These are phyloP conservation scores for Botrytis paeoniae DNA, from an alignment of 2,329 filamentous ascomycete genomes.

Conservation along the genomic window DNA sequence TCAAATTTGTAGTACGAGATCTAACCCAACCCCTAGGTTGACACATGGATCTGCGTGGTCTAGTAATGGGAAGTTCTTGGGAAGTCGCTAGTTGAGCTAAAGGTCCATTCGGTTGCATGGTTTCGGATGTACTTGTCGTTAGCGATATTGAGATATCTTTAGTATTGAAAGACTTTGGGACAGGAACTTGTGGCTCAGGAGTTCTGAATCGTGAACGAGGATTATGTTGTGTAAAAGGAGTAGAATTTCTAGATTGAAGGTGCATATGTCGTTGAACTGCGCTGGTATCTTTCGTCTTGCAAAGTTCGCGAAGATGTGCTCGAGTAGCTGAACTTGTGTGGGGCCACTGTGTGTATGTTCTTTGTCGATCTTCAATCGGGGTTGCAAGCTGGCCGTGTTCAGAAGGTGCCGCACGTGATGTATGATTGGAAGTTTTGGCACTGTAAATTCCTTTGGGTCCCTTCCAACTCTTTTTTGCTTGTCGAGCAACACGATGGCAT, in stretches of 20 bases:
- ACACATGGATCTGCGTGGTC: neutral
- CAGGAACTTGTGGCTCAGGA: slow-evolving; percentile 45
- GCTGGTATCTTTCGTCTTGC: slow-evolving; percentile 51
- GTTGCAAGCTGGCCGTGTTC: slow-evolving; percentile 54
- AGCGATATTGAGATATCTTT: slow-evolving; percentile 63
- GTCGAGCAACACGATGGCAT: slow-evolving; percentile 61
- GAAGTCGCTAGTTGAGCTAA: slow-evolving; percentile 55
- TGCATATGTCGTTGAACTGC: slow-evolving; percentile 44
- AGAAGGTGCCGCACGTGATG: slow-evolving; percentile 27
- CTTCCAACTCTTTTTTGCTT: slow-evolving; percentile 65
- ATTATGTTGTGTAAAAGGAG: slow-evolving; percentile 54
- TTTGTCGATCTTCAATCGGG: slow-evolving; percentile 48
- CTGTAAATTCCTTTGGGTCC: slow-evolving; percentile 46
- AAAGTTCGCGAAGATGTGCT: slow-evolving; percentile 60
- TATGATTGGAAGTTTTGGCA: neutral
- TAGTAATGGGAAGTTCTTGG: neutral
- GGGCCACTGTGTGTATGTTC: slow-evolving; percentile 58
- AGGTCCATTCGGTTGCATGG: slow-evolving; percentile 61
- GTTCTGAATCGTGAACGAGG: slow-evolving; percentile 50
- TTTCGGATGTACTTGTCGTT: slow-evolving; percentile 59
- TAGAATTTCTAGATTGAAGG: slow-evolving; percentile 52
- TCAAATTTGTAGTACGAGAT: slow-evolving; percentile 5
- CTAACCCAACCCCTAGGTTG: slow-evolving; percentile 6
- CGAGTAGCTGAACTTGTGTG: slow-evolving; percentile 62
- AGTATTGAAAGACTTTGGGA: slow-evolving; percentile 49